Evolutionary conservation across 228 moss, liverwort and hornwort genomes (phyloP), one percentile per base, ranked within the genome.

Genomic region (Sphagnum magellanicum): DNA sequence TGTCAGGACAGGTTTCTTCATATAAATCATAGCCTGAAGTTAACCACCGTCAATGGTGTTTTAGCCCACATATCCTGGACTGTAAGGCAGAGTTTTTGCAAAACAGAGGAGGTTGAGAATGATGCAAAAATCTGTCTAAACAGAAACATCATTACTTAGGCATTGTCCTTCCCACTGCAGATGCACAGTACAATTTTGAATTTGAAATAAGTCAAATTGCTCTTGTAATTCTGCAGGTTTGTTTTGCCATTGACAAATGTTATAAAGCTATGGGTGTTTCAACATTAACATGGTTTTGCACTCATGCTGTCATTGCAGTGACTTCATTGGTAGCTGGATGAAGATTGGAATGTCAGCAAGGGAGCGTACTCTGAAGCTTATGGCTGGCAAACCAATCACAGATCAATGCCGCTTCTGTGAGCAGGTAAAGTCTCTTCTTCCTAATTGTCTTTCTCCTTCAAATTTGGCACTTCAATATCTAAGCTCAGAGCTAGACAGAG

Each of bases 301-400:
- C 32, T 32, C 32, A 3, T 62, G 5, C 8, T 46, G n/a, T 10
- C 51, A 61, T 48, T 63, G 66, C 90, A 95, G 95, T 47, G 92
- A 92, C 55, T 88, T 84, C 71, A 89, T 89, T 59, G 90, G 91
- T 10, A 69, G 73, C 61, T 95, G 95, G 95, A 70, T 95, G 53
- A 80, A 72, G 50, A 76, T 78, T 1, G 83, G 77, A 9, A 52
- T 72, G 49, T 69, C 86, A 3, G 86, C 86, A 1, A 82, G 86
- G 46, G 51, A 72, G 6, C 58, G 4, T 0, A 86, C 83, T 8
- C 82, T 82, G 72, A 62, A 74, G 0, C 11, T 72, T 14, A 0
- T 64, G 72, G 72, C 3, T 52, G 67, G 61, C 66, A 63, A 53
- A 64, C 46, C 84, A 59, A 75, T 81, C 60, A 46, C 68, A 0